Percentiles rank a stretch among this genome's conserved stretches.
These are phyloP conservation scores for Pseudozyma pruni DNA, from an alignment of 1,284 basidiomycete genomes.

Conservation along the genomic window DNA sequence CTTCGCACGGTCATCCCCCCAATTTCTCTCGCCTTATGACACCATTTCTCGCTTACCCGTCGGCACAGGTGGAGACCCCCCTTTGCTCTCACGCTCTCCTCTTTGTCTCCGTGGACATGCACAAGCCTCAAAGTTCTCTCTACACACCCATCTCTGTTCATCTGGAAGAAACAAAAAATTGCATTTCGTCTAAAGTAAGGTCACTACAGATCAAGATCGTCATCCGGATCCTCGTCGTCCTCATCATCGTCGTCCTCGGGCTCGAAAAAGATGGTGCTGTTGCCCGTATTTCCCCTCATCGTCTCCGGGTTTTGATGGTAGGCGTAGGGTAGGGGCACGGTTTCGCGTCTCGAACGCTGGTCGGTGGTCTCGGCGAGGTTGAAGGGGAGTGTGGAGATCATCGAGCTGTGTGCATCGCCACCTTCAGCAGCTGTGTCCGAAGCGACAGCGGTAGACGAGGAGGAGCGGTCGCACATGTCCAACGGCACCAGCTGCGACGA, in stretches of 20 bases:
- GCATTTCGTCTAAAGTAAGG: background rate
- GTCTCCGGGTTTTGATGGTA: constrained; percentile 41
- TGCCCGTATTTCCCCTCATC: constrained; percentile 50
- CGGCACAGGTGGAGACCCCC: no score
- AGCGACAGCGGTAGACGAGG: background rate
- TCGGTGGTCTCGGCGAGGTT: constrained; percentile 53
- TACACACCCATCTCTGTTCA: background rate
- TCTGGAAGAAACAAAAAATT: background rate
- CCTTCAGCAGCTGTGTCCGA: background rate
- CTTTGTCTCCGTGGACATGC: no score
- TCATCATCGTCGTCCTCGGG: constrained; percentile 63
- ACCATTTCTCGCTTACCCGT: background rate
- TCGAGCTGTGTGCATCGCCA: constrained; percentile 27
- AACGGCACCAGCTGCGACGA: constrained; percentile 17
- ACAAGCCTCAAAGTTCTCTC: no score
- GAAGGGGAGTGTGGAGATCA: constrained; percentile 52
- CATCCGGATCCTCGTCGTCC: constrained; percentile 65
- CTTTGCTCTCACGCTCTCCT: no score
- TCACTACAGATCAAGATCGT: constrained; percentile 59
- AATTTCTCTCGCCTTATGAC: no score
- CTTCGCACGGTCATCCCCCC: no score
- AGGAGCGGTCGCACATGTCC: constrained; percentile 29
- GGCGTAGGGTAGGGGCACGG: constrained; percentile 57
- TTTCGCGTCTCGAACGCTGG: constrained; percentile 50
- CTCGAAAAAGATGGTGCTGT: constrained; percentile 62